Conservation (phyloP, 257 asterid species). For the Linaria vulgaris region DNA sequence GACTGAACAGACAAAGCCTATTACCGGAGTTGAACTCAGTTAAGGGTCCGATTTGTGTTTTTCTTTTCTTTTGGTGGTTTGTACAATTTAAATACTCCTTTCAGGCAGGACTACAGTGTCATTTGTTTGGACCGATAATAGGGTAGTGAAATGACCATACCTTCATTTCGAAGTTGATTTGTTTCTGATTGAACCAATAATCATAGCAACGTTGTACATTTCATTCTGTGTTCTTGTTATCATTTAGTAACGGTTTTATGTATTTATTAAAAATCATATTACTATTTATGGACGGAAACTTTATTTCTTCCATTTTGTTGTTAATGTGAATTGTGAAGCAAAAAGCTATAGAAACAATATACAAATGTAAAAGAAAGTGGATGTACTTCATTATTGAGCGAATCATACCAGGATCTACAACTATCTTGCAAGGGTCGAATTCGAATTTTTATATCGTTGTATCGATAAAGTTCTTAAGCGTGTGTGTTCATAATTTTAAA, state of each 20-base stretch:
- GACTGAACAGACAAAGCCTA: conserved; percentile 3
- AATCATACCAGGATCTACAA: no score
- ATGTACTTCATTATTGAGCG: no score
- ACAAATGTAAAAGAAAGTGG: not conserved
- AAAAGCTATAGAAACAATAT: not conserved
- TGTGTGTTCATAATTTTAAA: no score
- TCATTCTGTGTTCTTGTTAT: not conserved
- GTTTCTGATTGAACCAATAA: conserved; percentile 3
- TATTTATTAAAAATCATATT: not conserved
- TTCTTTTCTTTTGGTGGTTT: conserved; percentile 4
- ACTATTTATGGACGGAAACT: not conserved
- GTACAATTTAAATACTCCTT: not conserved
- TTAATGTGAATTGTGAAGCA: no score
- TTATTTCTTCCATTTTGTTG: not conserved
- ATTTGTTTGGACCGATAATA: conserved; percentile 16
- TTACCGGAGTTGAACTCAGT: not conserved
- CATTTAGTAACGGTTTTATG: not conserved
- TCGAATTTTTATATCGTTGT: no score
- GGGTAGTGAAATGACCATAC: conserved; percentile 16
- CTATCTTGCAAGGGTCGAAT: no score
- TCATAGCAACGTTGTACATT: conserved; percentile 26
- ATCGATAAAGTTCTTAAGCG: no score
- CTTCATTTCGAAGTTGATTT: conserved; percentile 22
- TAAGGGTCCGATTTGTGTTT: conserved; percentile 16
- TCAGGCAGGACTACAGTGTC: conserved; percentile 14